Conservation (phyloP, 192 early-diverging fungal species). For the Gonapodya sp. region DNA sequence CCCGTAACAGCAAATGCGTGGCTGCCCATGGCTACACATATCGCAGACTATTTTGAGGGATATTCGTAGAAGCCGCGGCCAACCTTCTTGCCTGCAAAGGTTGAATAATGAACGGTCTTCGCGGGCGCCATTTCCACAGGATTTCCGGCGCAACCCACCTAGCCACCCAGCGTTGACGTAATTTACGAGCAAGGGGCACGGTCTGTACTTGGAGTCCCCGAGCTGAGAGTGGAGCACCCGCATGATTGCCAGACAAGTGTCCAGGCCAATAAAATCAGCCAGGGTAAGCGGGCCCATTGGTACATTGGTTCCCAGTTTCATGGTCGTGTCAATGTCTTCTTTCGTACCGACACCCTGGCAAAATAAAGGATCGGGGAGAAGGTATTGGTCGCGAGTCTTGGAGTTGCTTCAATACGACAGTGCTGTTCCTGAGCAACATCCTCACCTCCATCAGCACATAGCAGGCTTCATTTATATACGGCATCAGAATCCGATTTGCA, state of each 20-base stretch:
- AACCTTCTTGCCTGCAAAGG: slow-evolving; percentile 60
- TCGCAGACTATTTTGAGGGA: not conserved
- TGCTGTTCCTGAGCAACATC: not conserved
- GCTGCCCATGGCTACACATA: no score
- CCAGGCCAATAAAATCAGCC: slow-evolving; percentile 96
- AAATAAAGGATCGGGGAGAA: no score
- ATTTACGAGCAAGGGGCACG: slow-evolving; percentile 79
- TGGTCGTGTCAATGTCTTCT: slow-evolving; percentile 97
- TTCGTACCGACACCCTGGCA: slow-evolving; percentile 68
- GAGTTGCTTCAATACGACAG: not conserved
- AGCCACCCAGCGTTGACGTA: slow-evolving; percentile 95
- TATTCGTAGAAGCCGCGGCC: slow-evolving; percentile 88
- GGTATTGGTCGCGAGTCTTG: no score
- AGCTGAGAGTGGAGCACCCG: slow-evolving; percentile 79
- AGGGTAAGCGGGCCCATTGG: slow-evolving; percentile 97
- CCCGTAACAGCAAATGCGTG: no score
- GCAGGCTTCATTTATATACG: slow-evolving; percentile 96
- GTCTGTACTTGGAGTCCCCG: slow-evolving; percentile 93
- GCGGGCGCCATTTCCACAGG: slow-evolving; percentile 2
- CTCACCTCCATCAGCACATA: slow-evolving; percentile 71
- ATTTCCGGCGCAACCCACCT: slow-evolving; percentile 26
- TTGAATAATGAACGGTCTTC: not conserved
- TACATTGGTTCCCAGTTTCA: slow-evolving; percentile 94
- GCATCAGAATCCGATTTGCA: slow-evolving; percentile 95
- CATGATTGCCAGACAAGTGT: slow-evolving; percentile 97